Base-by-base conservation (phyloP, 192 early-diverging fungal species). In the Linnemannia hyalina region DNA sequence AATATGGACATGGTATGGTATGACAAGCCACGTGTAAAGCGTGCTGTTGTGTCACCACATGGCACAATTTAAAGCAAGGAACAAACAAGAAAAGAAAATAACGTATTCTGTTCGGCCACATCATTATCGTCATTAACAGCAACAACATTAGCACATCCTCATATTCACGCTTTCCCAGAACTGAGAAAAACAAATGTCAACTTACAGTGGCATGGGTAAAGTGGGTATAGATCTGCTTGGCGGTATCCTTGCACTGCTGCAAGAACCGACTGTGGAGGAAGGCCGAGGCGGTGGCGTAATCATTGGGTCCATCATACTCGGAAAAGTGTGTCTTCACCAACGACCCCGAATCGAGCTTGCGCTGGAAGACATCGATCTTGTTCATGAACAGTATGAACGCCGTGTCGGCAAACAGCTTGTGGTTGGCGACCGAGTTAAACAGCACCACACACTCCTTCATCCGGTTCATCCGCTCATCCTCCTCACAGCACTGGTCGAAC, bases 331-430 rank as follows among this genome's bases (percentile, higher is more conserved):
- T 80, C 35, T 84, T 77, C 20, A 94, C 82, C 41, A 88, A 55
- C 18, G 82, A 76, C 52, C 83, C 90, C 4, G 75, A 8, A 15
- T 86, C 81, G 36, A 94, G 83, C 60, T 94, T 94, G 36, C 85
- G 78, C 73, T 91, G 88, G 72, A 94, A 89, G 65, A 94, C 88
- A 75, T 94, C 93, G 75, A 94, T 94, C 82, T 94, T 94, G 87
- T 94, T 94, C 74, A 94, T 84, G 76, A 94, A 94, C 68, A 94
- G 73, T 32, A 94, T 93, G 70, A 94, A 90, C 23, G 87, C 84
- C 8, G 92, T 94, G 47, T 85, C 80, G 52, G 88, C 83, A 75
- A 93, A 86, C 15, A 90, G 74, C 77, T 88, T 85, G 76, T 94
- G 88, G 83, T 89, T 89, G 32, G 85, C 85, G 38, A 89, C 85